phyloP scores from a whole-genome alignment of 768 basidiomycete species.

The Podaxis sp. region DNA sequence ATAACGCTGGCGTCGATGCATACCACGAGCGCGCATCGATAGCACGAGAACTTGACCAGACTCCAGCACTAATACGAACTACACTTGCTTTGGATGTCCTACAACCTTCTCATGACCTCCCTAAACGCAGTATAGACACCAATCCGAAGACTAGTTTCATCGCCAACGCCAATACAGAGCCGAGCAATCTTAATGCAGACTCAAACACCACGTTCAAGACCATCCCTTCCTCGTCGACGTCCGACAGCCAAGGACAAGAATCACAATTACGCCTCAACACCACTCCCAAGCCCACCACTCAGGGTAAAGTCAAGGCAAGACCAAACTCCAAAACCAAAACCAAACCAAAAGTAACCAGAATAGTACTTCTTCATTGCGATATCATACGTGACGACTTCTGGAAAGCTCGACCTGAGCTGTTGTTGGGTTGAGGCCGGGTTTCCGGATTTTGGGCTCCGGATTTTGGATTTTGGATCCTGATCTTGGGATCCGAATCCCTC shows the following conservation, averaged over 20 bases:
- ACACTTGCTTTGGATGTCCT: too few species aligned
- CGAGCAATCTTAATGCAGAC: background rate
- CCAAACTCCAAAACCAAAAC: slow-evolving; percentile 23
- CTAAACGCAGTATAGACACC: too few species aligned
- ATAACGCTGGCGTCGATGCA: too few species aligned
- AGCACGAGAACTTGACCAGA: too few species aligned
- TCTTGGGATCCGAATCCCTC: background rate
- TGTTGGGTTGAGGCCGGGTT: slow-evolving; percentile 31
- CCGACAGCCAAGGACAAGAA: background rate
- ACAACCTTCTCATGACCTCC: too few species aligned
- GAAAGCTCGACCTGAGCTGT: slow-evolving; percentile 55
- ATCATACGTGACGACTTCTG: slow-evolving; percentile 84
- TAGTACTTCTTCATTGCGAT: slow-evolving; percentile 76
- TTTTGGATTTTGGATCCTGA: background rate
- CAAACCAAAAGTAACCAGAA: slow-evolving; percentile 31
- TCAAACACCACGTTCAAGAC: background rate
- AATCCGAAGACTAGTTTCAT: background rate
- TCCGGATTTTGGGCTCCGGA: background rate
- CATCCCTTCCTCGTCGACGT: background rate
- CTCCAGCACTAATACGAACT: too few species aligned
- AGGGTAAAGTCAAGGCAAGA: slow-evolving; percentile 23
- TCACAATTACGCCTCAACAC: slow-evolving; percentile 6
- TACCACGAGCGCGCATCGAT: too few species aligned
- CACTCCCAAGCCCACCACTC: slow-evolving; percentile 17
- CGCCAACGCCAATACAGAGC: background rate